Base-by-base conservation (phyloP, 306 rosid species). In the Elaeagnus macrophylla region DNA sequence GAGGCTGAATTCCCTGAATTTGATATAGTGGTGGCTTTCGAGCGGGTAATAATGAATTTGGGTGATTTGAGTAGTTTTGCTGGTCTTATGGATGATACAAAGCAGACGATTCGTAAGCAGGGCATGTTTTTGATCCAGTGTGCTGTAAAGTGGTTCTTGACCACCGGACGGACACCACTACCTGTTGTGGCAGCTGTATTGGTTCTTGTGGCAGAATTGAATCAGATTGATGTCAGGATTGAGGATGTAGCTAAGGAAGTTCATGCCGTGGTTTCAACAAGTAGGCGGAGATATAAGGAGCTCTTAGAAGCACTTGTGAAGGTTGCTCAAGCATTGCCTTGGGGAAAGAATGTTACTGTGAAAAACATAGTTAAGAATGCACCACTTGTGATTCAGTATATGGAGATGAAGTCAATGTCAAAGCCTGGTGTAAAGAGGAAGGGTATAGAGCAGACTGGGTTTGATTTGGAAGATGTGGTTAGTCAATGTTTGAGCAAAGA, bases 171-270 rank as follows among this genome's bases (percentile, higher is more conserved):
- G 18, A 59, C 72, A 65, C 97, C 95, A 7, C 69, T 76, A 8
- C 88, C 97, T 0, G 55, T 82, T 76, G 86, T 82, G 67, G 96
- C 70, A 19, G 96, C 96, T 0, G 79, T 84, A 66, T 61, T 84
- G 79, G 84, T 71, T 9, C 67, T 82, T 6, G 81, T 88, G 51
- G 83, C 77, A 0, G 75, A 79, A 52, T 45, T 84, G 85, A 84
- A 84, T 56, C 57, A 73, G 32, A 75, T 88, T 44, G 64, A 70
- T 10, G 68, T 74, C 39, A 56, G 44, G 59, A 64, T 88, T 19
- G 82, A 80, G 45, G 75, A 77, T 12, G 70, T 67, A 43, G 94
- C 88, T 0, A 76, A 49, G 72, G 86, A 84, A 48, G 69, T 77
- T 39, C 80, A 76, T 63, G 82, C 84, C 6, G 58, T 45, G 14